Base-by-base conservation (phyloP, 2,329 filamentous ascomycete species). In the Aspergillus clavatus region DNA sequence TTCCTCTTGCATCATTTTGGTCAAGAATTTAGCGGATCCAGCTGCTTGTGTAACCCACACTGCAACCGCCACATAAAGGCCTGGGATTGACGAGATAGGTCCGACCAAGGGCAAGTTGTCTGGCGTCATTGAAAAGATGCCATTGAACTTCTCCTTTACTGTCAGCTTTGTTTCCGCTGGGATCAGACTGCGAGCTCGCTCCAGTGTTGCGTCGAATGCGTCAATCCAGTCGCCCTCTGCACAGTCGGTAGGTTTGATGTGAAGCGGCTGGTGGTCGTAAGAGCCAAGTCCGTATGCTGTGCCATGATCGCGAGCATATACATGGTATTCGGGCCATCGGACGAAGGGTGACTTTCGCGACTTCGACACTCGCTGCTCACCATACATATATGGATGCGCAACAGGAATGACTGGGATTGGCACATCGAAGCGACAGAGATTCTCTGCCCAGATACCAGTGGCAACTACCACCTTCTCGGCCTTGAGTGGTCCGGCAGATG, bases 1-100 rank as follows among this genome's bases (percentile, higher is more conserved):
- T 16, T 57, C 43, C 8, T 50, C 51, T 33, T 45, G 45, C 12
- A 50, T 42, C 33, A 46, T 48, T 18, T 36, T 39, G 14, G 44
- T 37, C 35, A 56, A 31, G 14, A 67, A 46, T 23, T 55, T 60
- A 12, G 61, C 64, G 5, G 54, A 52, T 1, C 64, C 64, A 35
- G 63, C 63, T 22, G 62, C 65, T 48, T 64, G 61, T 0, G 65
- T 66, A 26, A 68, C 57, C 65, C 65, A 68, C 14, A 67, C 62
- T 1, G 61, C 63, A 4, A 61, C 62, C 5, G 59, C 60, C 14
- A 67, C 45, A 44, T 59, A 65, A 18, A 67, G 38, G 2, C 63
- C 62, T 1, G 51, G 16, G 1, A 54, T 22, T 1, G 41, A 52
- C 10, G 57, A 44, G 3, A 65, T 51, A 6, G 40, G 51, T 7